A percentile compares a stretch with the other conserved stretches of the same genome.
Evolutionary conservation across 176 grass and related monocot genomes (phyloP).

Genomic region (Hyparrhenia diplandra): DNA sequence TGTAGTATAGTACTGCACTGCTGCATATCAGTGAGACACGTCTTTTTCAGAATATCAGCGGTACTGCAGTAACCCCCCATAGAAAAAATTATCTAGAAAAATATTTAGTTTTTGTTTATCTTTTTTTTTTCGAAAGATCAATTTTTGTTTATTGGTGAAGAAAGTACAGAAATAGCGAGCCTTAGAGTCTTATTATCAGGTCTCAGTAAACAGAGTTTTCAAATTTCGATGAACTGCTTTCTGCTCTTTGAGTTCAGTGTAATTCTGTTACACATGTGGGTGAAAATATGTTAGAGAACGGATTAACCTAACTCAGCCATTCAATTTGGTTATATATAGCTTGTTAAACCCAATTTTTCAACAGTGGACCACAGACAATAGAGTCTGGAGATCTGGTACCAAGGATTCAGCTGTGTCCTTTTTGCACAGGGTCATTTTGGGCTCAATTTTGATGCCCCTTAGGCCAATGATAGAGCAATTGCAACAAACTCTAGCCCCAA

Average conservation of each 20-base stretch:
- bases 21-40: slow-evolving; percentile 31
- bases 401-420: slow-evolving; percentile 38
- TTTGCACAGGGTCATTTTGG: slow-evolving; percentile 27
- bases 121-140: too few relatives aligned
- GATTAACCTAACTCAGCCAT: not conserved
- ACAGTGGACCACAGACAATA: slow-evolving; percentile 40
- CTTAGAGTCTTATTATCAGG: too few relatives aligned
- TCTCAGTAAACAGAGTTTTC: too few relatives aligned
- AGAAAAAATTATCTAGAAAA: not conserved
- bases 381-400: slow-evolving; percentile 20
- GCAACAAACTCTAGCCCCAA: slow-evolving; percentile 44
- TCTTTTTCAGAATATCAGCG: slow-evolving; percentile 23
- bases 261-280: not conserved
- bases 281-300: not conserved
- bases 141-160: too few relatives aligned
- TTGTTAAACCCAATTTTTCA: slow-evolving; percentile 8
- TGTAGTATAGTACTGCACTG: not conserved
- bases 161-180: too few relatives aligned
- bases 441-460: slow-evolving; percentile 34
- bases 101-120: not conserved
- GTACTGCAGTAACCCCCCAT: not conserved
- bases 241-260: not conserved
- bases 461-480: slow-evolving; percentile 33
- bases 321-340: not conserved
- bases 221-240: not conserved